Base-by-base conservation (phyloP, 1,139 yeast genomes). In the Candida sojae region DNA sequence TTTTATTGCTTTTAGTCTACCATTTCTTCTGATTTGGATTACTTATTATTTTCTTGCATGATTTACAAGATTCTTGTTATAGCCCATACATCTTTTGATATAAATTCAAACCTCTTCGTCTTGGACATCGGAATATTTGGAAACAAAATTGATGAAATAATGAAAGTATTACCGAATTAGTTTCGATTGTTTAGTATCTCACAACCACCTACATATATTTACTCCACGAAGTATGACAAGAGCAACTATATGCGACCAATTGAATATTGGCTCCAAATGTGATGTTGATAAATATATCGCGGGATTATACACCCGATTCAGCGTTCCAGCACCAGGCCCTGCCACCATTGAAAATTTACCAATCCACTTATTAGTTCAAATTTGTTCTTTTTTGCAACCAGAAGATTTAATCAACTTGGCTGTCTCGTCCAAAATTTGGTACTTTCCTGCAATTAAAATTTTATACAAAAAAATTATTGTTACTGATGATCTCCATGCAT, bases 381-480 rank as follows among this genome's bases (percentile, higher is more conserved):
- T 45, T 8, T 48, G 51, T 40, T 36, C 48, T 17, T 40, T 39
- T 43, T 29, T 48, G 9, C 45, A 43, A 13, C 48, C 43, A 28
- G 7, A 36, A 2, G 51, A 48, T 13, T 39, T 48, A 10, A 6
- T 35, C 21, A 45, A 45, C 28, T 37, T 48, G n/a, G 17, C 39
- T 28, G n/a, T 37, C 21, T 45, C 46, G 10, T 38, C 42, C n/a
- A 44, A 39, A 40, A 21, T 43, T 6, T 48, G 46, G 48, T 39
- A 42, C 4, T 45, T 45, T 23, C 46, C 50, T 25, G 50, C 50
- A 4, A 45, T 45, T 11, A 36, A 36, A n/a, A 39, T 45, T 2
- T 45, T 48, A 29, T 48, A 48, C 36, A 39, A 43, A 10, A 48
- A 48, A 31, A 39, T 48, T n/a, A 38, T 48, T 21, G 46, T 48